These are phyloP conservation scores for Chlamydomonas sp. DNA, from an alignment of 139 green algal genomes.

Conservation along the genomic window DNA sequence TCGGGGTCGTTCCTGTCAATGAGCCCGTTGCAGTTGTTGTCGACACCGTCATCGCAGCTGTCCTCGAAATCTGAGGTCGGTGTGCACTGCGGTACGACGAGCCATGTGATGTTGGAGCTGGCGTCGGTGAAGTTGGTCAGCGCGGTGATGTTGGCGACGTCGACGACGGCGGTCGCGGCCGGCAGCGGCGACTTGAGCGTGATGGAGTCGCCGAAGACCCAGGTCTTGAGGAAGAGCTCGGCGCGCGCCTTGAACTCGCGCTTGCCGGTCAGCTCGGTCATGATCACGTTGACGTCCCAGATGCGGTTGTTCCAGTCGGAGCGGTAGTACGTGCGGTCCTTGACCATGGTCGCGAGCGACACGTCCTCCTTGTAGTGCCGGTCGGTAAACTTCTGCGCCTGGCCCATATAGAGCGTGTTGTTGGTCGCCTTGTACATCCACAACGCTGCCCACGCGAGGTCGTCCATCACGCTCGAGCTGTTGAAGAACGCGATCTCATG, in stretches of 20 bases:
- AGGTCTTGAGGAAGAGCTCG: neutral
- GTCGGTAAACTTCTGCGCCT: neutral
- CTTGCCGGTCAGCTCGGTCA: neutral
- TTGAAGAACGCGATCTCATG: neutral
- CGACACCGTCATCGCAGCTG: conserved; percentile 16
- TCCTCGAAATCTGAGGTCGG: neutral
- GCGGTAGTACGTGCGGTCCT: neutral
- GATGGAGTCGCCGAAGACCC: conserved; percentile 8
- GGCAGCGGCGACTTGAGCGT: neutral
- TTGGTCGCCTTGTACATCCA: neutral
- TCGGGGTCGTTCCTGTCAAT: conserved; percentile 22
- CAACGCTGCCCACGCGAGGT: neutral
- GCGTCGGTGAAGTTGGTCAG: neutral
- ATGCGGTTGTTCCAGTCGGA: neutral
- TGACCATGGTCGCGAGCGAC: neutral
- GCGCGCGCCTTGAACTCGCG: neutral
- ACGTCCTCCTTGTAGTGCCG: conserved; percentile 1
- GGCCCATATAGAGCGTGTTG: neutral
- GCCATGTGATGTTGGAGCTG: neutral
- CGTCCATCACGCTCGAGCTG: neutral
- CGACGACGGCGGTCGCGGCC: neutral
- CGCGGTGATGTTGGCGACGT: neutral
- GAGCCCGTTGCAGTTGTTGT: conserved; percentile 35
- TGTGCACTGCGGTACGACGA: neutral
- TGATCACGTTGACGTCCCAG: neutral